Evolutionary conservation across 768 basidiomycete species (phyloP).

Genomic region (Suillus luteus): DNA sequence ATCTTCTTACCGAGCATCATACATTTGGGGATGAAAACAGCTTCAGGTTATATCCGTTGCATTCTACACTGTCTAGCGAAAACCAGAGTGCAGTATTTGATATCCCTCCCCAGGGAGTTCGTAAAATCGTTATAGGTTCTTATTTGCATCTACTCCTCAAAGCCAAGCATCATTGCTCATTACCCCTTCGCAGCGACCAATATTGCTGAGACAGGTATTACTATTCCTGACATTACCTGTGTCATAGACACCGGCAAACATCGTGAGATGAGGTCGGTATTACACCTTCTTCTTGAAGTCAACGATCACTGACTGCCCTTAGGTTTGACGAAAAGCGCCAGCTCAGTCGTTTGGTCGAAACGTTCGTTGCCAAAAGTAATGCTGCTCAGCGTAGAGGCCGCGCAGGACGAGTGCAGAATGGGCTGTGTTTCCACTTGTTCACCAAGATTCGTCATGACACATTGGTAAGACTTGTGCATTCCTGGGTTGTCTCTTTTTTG

Average conservation of each 20-base stretch:
- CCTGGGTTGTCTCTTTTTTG: conserved; percentile 2
- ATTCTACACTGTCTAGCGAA: conserved; percentile 92
- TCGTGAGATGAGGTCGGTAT: conserved; percentile 80
- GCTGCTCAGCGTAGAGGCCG: conserved; percentile 88
- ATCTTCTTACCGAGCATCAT: conserved; percentile 75
- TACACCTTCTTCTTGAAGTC: conserved; percentile 2
- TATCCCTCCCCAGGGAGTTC: conserved; percentile 71
- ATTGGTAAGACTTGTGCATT: conserved; percentile 44
- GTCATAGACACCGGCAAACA: conserved; percentile 95
- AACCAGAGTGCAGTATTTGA: conserved; percentile 92
- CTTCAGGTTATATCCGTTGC: conserved; percentile 83
- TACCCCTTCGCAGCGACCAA: conserved; percentile 64
- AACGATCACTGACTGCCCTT: conserved; percentile 10
- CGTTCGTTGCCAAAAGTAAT: conserved; percentile 89
- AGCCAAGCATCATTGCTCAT: conserved; percentile 8
- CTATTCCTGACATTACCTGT: conserved; percentile 96
- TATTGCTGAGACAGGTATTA: conserved; percentile 96
- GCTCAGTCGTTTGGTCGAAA: conserved; percentile 88
- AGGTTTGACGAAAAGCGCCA: conserved; percentile 98
- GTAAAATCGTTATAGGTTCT: conserved; percentile 94
- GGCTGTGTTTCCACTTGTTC: conserved; percentile 95
- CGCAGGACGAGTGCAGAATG: conserved; percentile 87
- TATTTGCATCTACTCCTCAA: conserved; percentile 14
- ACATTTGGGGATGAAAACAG: conserved; percentile 60
- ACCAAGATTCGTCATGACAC: conserved; percentile 85